Conservation (phyloP, 352 stramenopile species). For the Phytophthora sp. region DNA sequence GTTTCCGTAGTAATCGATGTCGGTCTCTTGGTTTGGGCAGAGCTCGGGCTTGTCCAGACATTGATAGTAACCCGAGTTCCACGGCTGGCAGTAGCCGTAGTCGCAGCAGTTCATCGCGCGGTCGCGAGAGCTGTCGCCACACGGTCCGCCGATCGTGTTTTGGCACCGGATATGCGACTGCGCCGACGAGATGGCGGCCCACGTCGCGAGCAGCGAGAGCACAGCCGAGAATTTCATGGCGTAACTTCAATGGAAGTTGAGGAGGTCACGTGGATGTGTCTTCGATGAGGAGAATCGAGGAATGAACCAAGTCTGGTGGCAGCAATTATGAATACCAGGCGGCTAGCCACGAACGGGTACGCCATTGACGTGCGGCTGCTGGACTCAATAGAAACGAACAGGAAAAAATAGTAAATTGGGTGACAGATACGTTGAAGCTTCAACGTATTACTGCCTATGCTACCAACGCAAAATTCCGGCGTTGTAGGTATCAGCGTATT, state of each 20-base stretch:
- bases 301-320: slow-evolving; percentile 6
- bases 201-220: slow-evolving; percentile 11
- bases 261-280: slow-evolving; percentile 11
- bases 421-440: slow-evolving; percentile 22
- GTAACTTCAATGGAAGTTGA: slow-evolving; percentile 22
- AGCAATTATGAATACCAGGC: too few species aligned
- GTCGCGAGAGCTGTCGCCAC: slow-evolving; percentile 41
- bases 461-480: slow-evolving; percentile 7
- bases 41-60: slow-evolving; percentile 42
- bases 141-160: slow-evolving; percentile 46
- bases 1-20: slow-evolving; percentile 60
- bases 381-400: slow-evolving; percentile 30
- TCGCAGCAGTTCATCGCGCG: slow-evolving; percentile 45
- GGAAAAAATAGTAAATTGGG: slow-evolving; percentile 20
- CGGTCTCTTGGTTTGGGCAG: slow-evolving; percentile 49
- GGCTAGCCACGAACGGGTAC: background rate
- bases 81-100: slow-evolving; percentile 67
- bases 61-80: slow-evolving; percentile 69
- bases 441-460: too few species aligned
- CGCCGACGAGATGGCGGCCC: slow-evolving; percentile 19
- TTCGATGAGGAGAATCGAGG: slow-evolving; percentile 24
- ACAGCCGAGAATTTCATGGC: slow-evolving; percentile 19
- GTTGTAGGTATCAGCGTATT: slow-evolving; percentile 20
- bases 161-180: slow-evolving; percentile 57
- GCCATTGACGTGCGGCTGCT: slow-evolving; percentile 4